phyloP scores from a whole-genome alignment of 2,329 filamentous ascomycete genomes.

The Colletotrichum sp. region DNA sequence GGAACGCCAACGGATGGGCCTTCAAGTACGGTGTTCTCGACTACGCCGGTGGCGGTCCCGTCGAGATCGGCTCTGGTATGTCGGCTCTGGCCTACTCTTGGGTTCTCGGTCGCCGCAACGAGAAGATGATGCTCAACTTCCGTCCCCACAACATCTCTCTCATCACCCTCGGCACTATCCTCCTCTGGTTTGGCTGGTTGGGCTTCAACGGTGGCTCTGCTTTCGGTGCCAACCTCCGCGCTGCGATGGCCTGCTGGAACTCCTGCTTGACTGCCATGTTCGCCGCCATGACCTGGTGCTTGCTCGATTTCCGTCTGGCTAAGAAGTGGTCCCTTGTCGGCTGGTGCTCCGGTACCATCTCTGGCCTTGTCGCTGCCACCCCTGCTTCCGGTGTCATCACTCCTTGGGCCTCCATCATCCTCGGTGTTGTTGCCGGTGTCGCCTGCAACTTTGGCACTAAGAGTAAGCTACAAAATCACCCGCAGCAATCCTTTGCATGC shows the following conservation, averaged over 20 bases:
- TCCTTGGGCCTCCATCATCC: conserved; percentile 69
- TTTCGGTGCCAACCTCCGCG: conserved; percentile 92
- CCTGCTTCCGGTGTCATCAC: conserved; percentile 72
- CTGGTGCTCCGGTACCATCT: conserved; percentile 75
- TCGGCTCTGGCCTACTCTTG: conserved; percentile 94
- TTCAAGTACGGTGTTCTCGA: conserved; percentile 91
- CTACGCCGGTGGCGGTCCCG: conserved; percentile 94
- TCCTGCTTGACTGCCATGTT: conserved; percentile 93
- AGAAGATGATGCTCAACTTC: conserved; percentile 99
- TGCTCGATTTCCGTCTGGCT: conserved; percentile 93
- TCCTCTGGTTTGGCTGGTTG: conserved; percentile 99
- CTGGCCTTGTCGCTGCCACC: conserved; percentile 72
- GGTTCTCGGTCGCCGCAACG: conserved; percentile 94
- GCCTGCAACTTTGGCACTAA: conserved; percentile 74
- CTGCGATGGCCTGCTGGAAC: conserved; percentile 98
- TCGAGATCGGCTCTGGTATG: conserved; percentile 95
- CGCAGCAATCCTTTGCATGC: not conserved
- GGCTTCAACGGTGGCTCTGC: conserved; percentile 98
- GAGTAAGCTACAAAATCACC: conserved; percentile 33
- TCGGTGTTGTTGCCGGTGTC: conserved; percentile 70
- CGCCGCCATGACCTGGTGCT: conserved; percentile 88
- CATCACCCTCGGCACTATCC: conserved; percentile 91
- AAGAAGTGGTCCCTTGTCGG: conserved; percentile 89
- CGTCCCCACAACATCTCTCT: conserved; percentile 98
- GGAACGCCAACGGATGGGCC: conserved; percentile 94